phyloP scores from a whole-genome alignment of 805 yeast genomes.

The Monosporozyma aerobia region DNA sequence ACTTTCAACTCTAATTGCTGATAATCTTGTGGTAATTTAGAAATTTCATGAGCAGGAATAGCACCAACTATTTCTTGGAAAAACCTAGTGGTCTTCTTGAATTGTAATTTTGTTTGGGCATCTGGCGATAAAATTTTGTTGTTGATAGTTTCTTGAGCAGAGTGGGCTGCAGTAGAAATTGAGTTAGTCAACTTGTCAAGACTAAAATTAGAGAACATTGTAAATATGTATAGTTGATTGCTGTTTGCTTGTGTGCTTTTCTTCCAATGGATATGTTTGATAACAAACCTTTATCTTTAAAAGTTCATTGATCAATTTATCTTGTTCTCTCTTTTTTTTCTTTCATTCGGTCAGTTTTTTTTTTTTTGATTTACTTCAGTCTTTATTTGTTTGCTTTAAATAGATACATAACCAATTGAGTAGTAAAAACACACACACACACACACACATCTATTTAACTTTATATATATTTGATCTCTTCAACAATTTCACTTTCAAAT shows the following conservation, averaged over 20 bases:
- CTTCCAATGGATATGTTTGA: not conserved
- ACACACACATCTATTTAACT: not conserved
- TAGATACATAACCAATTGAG: not conserved
- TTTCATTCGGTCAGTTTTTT: not conserved
- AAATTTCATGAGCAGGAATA: constrained; percentile 44
- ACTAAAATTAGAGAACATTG: constrained; percentile 18
- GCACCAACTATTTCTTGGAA: constrained; percentile 55
- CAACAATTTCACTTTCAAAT: not conserved
- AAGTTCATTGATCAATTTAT: not conserved
- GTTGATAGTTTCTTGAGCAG: constrained; percentile 23
- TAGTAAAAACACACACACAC: not conserved
- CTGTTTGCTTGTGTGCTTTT: not conserved
- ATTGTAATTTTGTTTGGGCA: constrained; percentile 24
- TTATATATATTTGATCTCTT: constrained; percentile 3
- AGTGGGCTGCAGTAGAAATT: constrained; percentile 25
- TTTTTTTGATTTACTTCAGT: too few species aligned
- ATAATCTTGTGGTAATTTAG: constrained; percentile 69
- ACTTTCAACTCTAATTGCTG: constrained; percentile 56
- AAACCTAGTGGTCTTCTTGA: constrained; percentile 24
- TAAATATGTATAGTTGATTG: not conserved
- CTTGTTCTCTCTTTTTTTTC: not conserved
- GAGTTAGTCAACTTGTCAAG: constrained; percentile 25
- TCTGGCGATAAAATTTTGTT: constrained; percentile 23
- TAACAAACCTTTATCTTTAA: not conserved
- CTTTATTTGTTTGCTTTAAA: not conserved